These are phyloP conservation scores for Didymella glomerata DNA, from an alignment of 2,329 filamentous ascomycete genomes.

Conservation along the genomic window DNA sequence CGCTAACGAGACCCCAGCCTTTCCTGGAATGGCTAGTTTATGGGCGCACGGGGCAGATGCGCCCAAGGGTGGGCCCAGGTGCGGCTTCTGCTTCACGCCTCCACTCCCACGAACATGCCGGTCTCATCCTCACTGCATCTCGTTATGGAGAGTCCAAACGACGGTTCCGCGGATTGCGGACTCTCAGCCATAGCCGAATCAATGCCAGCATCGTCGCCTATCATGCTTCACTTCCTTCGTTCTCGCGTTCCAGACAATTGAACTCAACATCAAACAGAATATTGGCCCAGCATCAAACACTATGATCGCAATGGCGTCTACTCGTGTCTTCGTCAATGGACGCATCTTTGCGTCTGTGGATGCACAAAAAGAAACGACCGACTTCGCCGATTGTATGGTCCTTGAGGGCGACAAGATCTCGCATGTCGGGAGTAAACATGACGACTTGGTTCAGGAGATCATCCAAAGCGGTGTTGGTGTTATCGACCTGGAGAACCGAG, in stretches of 20 bases:
- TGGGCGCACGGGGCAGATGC: not conserved
- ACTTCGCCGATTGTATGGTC: constrained; percentile 22
- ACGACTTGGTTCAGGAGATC: constrained; percentile 7
- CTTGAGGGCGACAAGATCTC: constrained; percentile 16
- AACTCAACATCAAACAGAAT: not conserved
- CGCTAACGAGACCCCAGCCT: not conserved
- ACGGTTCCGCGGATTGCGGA: constrained; percentile 6
- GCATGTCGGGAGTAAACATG: constrained; percentile 8
- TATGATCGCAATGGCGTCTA: constrained; percentile 5
- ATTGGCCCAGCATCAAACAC: not conserved
- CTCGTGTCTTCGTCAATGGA: constrained; percentile 20
- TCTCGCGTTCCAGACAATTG: not conserved
- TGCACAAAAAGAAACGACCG: constrained; percentile 2
- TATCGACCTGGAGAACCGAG: constrained; percentile 43
- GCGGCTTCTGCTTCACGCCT: not conserved
- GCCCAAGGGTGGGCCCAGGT: not conserved
- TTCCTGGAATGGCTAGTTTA: constrained; percentile 5
- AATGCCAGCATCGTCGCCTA: not conserved
- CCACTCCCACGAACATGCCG: not conserved
- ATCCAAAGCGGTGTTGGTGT: constrained; percentile 10
- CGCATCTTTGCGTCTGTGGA: constrained; percentile 17
- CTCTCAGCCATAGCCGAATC: constrained; percentile 4
- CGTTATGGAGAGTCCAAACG: not conserved
- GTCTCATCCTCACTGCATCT: not conserved
- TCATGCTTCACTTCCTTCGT: not conserved